phyloP scores from a whole-genome alignment of 768 basidiomycete genomes.

The Hydnomerulius pinastri region DNA sequence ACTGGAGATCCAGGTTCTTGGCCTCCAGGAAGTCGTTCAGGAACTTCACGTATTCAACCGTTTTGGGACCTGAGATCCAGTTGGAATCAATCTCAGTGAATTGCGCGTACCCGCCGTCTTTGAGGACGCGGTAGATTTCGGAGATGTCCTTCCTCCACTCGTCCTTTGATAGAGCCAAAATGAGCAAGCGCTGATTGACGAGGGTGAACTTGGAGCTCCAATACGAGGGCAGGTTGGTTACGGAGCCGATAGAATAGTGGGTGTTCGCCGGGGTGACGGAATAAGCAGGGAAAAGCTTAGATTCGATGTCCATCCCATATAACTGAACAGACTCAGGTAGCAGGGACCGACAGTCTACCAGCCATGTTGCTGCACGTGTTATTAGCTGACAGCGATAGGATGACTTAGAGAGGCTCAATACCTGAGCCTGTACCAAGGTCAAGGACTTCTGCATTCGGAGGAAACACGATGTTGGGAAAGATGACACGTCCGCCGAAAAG shows the following conservation, averaged over 20 bases:
- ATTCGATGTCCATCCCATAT: slow-evolving; percentile 25
- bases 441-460: slow-evolving; percentile 14
- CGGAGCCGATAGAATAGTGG: slow-evolving; percentile 16
- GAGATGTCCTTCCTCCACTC: slow-evolving; percentile 26
- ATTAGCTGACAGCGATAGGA: neutral
- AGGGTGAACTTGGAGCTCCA: slow-evolving; percentile 32
- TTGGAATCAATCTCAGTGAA: slow-evolving; percentile 25
- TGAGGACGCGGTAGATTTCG: slow-evolving; percentile 32
- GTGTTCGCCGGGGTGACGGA: neutral
- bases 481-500: slow-evolving; percentile 17
- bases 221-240: slow-evolving; percentile 23
- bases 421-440: slow-evolving; percentile 27
- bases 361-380: slow-evolving; percentile 11
- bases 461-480: slow-evolving; percentile 9
- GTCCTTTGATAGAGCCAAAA: slow-evolving; percentile 23
- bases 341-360: slow-evolving; percentile 13
- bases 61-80: slow-evolving; percentile 16
- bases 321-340: slow-evolving; percentile 15
- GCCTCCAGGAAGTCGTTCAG: slow-evolving; percentile 9
- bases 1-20: slow-evolving; percentile 12
- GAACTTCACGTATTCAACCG: slow-evolving; percentile 6
- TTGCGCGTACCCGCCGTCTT: slow-evolving; percentile 33
- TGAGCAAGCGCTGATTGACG: slow-evolving; percentile 34
- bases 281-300: slow-evolving; percentile 15
- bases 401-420: neutral